Conservation (phyloP, 345 rosid species). For the Eucalyptus marginata region DNA sequence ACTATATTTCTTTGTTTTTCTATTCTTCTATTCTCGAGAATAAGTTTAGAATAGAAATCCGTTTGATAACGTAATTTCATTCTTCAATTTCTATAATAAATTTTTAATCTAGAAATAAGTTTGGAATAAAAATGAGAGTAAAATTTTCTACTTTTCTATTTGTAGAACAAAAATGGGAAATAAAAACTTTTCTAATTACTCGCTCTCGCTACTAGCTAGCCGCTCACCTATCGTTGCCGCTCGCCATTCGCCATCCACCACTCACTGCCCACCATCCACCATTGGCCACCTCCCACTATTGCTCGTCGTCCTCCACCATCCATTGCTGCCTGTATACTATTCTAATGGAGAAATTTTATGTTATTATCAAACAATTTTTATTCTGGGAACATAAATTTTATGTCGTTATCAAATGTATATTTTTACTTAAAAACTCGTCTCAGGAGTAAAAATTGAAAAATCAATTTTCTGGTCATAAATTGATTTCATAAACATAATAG, state of each 20-base stretch:
- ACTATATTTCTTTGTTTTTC: rapidly evolving
- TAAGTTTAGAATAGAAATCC: rapidly evolving
- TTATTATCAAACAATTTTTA: too few species aligned
- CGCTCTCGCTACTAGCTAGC: rapidly evolving
- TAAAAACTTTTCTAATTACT: too few species aligned
- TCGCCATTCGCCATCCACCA: rapidly evolving
- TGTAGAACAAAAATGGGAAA: background rate
- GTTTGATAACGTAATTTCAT: rapidly evolving
- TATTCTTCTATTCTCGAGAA: rapidly evolving
- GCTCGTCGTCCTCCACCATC: background rate
- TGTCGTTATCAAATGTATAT: rapidly evolving
- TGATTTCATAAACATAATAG: rapidly evolving
- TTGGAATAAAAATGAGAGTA: background rate
- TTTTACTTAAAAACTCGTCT: too few species aligned
- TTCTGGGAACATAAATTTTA: rapidly evolving
- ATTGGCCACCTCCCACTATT: rapidly evolving
- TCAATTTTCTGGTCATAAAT: too few species aligned
- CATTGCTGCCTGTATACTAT: too few species aligned
- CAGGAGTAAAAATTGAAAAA: rapidly evolving
- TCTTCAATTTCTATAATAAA: rapidly evolving
- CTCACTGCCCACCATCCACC: background rate
- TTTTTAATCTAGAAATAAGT: too few species aligned
- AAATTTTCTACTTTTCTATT: too few species aligned
- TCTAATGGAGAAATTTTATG: too few species aligned
- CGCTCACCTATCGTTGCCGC: rapidly evolving